Conservation (phyloP, 1,284 basidiomycete species). For the Puccinia novopanici region DNA sequence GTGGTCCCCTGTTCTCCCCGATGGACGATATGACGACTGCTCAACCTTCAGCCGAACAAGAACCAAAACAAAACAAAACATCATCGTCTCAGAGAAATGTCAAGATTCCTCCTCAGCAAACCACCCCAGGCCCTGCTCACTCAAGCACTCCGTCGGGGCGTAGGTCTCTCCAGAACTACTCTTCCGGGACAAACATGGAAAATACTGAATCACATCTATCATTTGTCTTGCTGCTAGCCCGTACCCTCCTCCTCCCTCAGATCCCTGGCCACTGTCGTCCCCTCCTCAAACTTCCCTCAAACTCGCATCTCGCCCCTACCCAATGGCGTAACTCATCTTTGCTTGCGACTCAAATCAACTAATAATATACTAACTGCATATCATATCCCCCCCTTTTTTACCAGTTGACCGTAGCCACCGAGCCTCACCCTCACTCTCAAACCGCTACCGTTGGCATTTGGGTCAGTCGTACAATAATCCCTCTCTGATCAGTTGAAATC, state of each 20-base stretch:
- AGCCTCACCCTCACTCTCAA: conserved; percentile 88
- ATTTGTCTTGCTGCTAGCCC: neutral
- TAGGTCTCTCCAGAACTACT: neutral
- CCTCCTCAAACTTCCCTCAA: conserved; percentile 68
- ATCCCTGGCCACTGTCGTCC: conserved; percentile 67
- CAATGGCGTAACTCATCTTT: conserved; percentile 74
- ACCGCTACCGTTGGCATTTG: conserved; percentile 98
- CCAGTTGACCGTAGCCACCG: conserved; percentile 62
- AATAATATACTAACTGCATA: conserved; percentile 55
- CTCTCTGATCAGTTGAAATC: neutral
- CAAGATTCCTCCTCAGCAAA: conserved; percentile 19
- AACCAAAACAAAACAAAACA: neutral
- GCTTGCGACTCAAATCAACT: neutral
- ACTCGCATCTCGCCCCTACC: conserved; percentile 84
- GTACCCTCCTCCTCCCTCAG: conserved; percentile 13
- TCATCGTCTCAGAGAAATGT: neutral
- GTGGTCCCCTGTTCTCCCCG: conserved; percentile 3
- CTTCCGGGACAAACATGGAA: no score
- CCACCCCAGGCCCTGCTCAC: neutral
- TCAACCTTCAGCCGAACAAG: neutral
- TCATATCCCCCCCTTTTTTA: conserved; percentile 57
- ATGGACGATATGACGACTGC: neutral
- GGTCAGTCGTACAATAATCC: conserved; percentile 57
- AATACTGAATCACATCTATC: no score
- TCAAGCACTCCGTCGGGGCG: neutral